Percentiles rank a stretch among this genome's conserved stretches.
Evolutionary conservation across 2,329 filamentous ascomycete species (phyloP).

Genomic region (Dactylellina sp.): DNA sequence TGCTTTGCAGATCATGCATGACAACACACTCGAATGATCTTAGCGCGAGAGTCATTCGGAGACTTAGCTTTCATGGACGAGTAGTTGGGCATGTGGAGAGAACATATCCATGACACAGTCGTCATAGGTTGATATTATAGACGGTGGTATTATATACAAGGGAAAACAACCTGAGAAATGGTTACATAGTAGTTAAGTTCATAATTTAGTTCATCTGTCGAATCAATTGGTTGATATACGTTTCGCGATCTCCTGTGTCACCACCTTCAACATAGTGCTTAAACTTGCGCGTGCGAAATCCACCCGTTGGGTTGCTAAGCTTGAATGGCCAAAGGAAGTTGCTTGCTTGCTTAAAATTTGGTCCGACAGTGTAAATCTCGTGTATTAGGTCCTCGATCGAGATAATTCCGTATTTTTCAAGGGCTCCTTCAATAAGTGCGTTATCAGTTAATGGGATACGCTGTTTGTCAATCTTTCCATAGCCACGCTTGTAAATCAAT

Average conservation of each 20-base stretch:
- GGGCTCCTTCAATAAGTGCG: conserved; percentile 93
- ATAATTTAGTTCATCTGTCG: conserved; percentile 91
- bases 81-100: no score
- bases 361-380: conserved; percentile 98
- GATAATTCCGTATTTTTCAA: conserved; percentile 98
- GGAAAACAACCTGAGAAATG: background rate
- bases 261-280: conserved; percentile 99
- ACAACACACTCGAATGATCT: no score
- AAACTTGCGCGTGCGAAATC: conserved; percentile 97
- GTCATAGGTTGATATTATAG: background rate
- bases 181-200: conserved; percentile 12
- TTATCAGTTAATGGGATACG: conserved; percentile 97
- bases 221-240: conserved; percentile 95
- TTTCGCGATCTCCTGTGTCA: conserved; percentile 98
- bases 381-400: conserved; percentile 99
- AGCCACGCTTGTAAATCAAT: conserved; percentile 99
- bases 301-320: conserved; percentile 97
- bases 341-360: conserved; percentile 99
- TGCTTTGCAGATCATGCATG: no score
- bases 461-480: conserved; percentile 99
- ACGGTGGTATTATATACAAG: background rate
- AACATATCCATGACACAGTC: no score
- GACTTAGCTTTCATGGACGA: no score
- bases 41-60: no score
- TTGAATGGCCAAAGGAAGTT: conserved; percentile 99